Evolutionary conservation across 2,329 filamentous ascomycete genomes (phyloP).

Genomic region (Fusarium tanahbumbuense): DNA sequence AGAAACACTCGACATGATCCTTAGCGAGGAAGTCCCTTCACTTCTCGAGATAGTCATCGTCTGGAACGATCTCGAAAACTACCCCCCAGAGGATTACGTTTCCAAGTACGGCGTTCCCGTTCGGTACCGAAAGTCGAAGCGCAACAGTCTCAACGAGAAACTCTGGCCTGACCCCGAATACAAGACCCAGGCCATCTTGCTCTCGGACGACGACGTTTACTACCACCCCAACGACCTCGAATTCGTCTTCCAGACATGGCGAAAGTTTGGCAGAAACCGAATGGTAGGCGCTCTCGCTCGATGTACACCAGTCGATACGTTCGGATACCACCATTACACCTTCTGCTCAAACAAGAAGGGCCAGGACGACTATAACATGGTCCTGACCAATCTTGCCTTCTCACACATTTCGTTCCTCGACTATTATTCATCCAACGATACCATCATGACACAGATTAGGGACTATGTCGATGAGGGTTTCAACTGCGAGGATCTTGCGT

Average conservation of each 20-base stretch:
- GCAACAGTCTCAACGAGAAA: conserved; percentile 54
- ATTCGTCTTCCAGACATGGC: conserved; percentile 56
- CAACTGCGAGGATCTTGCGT: conserved; percentile 57
- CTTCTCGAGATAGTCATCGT: conserved; percentile 54
- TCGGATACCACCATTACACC: conserved; percentile 48
- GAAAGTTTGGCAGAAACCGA: conserved; percentile 52
- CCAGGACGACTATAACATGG: conserved; percentile 51
- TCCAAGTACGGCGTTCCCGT: conserved; percentile 50
- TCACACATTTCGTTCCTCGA: conserved; percentile 54
- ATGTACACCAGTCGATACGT: conserved; percentile 46
- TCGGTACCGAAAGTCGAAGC: conserved; percentile 49
- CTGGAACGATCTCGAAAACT: conserved; percentile 52
- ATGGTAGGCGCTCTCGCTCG: conserved; percentile 53
- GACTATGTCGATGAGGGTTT: conserved; percentile 53
- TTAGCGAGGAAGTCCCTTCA: conserved; percentile 50
- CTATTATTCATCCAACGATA: conserved; percentile 54
- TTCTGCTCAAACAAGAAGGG: conserved; percentile 47
- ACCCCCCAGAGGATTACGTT: conserved; percentile 46
- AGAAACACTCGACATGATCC: conserved; percentile 46
- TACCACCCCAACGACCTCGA: conserved; percentile 54
- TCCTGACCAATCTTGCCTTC: conserved; percentile 55
- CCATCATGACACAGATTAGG: conserved; percentile 48
- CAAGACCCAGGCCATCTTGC: conserved; percentile 54
- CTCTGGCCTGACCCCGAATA: conserved; percentile 53
- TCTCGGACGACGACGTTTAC: conserved; percentile 56